Conservation (phyloP, 371 early-diverging fungal species). For the Blastocladiella emersonii region DNA sequence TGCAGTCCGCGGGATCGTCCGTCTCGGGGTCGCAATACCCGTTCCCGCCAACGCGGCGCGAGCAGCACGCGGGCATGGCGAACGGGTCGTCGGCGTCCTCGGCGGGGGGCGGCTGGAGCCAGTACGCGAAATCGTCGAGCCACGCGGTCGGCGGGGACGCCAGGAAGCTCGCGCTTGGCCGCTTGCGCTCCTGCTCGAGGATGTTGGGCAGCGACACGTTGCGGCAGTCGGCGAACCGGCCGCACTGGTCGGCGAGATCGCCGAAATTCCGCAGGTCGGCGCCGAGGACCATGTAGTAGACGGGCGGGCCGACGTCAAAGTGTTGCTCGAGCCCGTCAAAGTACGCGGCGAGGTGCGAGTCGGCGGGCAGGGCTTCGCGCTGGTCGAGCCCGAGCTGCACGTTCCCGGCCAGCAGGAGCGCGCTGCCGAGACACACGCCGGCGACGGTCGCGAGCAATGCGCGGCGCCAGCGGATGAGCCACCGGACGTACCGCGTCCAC, state of each 20-base stretch:
- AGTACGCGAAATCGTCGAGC: constrained; percentile 57
- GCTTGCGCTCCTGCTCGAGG: constrained; percentile 52
- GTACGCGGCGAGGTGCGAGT: constrained; percentile 54
- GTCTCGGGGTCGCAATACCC: constrained; percentile 30
- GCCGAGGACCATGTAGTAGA: constrained; percentile 53
- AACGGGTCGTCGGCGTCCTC: constrained; percentile 10
- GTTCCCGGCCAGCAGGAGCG: neutral
- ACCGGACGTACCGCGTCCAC: neutral
- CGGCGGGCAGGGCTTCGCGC: constrained; percentile 49
- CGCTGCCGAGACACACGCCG: neutral
- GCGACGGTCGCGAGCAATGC: neutral
- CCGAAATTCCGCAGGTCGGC: constrained; percentile 28
- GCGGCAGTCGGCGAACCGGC: constrained; percentile 43
- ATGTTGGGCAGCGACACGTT: constrained; percentile 41
- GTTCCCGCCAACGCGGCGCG: neutral
- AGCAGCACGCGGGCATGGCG: neutral
- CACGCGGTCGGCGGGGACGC: constrained; percentile 55
- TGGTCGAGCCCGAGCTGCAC: constrained; percentile 36
- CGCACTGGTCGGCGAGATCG: constrained; percentile 45
- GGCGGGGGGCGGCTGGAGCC: constrained; percentile 39
- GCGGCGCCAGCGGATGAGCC: neutral
- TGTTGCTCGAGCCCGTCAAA: constrained; percentile 50
- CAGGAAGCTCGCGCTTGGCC: constrained; percentile 43
- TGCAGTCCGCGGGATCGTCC: constrained; percentile 32
- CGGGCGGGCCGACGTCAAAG: constrained; percentile 57